A percentile compares a stretch with the other conserved stretches of the same genome.
These are phyloP conservation scores for Chalciporus pseudorubinellus DNA, from an alignment of 768 basidiomycete genomes.

Conservation along the genomic window DNA sequence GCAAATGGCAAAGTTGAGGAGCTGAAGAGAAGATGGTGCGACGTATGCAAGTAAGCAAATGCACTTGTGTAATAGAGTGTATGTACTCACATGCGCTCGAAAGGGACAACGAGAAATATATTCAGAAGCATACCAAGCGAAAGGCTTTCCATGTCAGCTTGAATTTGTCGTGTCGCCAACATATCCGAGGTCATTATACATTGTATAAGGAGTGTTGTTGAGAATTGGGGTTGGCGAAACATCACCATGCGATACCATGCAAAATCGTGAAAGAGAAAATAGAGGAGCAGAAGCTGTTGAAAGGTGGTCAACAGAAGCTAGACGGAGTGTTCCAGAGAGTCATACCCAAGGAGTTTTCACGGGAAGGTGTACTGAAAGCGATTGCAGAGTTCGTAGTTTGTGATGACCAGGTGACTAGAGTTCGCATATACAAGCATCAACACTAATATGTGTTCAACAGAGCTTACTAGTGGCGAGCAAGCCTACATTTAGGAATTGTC, in stretches of 20 bases:
- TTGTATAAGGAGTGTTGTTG: constrained; percentile 1
- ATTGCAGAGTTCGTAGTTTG: constrained; percentile 14
- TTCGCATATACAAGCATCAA: no score
- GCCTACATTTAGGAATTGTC: constrained; percentile 13
- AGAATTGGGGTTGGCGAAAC: not conserved
- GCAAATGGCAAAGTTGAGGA: not conserved
- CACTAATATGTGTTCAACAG: no score
- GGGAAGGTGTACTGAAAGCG: constrained; percentile 6
- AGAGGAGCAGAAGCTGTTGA: not conserved
- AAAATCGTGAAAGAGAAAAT: not conserved
- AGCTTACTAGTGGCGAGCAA: constrained; percentile 7
- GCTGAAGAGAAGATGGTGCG: not conserved
- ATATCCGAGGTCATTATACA: not conserved
- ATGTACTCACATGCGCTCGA: not conserved
- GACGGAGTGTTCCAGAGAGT: not conserved
- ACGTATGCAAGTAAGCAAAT: not conserved
- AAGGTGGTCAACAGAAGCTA: not conserved
- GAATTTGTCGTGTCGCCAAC: constrained; percentile 2
- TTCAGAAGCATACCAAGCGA: not conserved
- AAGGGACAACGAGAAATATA: not conserved
- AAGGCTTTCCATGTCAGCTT: constrained; percentile 3
- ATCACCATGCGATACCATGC: not conserved
- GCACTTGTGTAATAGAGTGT: not conserved
- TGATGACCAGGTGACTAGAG: constrained; percentile 11
- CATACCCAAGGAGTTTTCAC: constrained; percentile 5